Base-by-base conservation (phyloP, 1,284 basidiomycete genomes). In the Leccinum subrobustum region DNA sequence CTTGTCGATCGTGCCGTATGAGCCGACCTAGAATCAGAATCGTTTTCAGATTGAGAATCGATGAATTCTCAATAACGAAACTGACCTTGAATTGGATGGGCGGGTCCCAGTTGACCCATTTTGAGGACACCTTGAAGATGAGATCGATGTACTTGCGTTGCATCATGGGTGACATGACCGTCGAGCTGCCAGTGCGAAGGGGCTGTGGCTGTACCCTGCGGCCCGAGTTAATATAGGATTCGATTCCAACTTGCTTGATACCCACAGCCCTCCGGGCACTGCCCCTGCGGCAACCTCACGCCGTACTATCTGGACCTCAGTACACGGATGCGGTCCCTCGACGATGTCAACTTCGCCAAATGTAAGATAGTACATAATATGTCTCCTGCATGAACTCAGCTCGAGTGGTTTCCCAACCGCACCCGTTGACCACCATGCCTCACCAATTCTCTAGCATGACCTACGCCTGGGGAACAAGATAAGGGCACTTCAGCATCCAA, bases 371-470 rank as follows among this genome's bases (percentile, higher is more conserved):
- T 18, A 11, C 42, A 44, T 47, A 20, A 47, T 12, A 3, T 39
- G 37, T 39, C 37, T 39, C 37, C 16, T 37, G 7, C 37, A 37
- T 6, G 35, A 16, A 14, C 27, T 29, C 8, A 37, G 35, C 23
- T 23, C 23, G 23, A 37, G 14, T 16, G 35, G 14, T 16, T 11
- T 11, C 35, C 33, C n/a, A 44, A n/a, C 42, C 8, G 31, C 31
- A 31, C 31, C 31, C 29, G 9, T 31, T 31, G 29, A 11, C 29
- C 29, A 33, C n/a, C 5, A 8, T 18, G 42, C 11, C 42, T 70
- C 48, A 83, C 81, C 82, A 83, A 63, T 70, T 78, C 55, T 76
- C 76, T 23, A 84, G 70, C 70, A 81, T 71, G 6, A 73, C 73
- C 64, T 84, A 81, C 14, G 84, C 85, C 85, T 87, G 37, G 37